These are phyloP conservation scores for Verruconis gallopava DNA, from an alignment of 2,329 filamentous ascomycete species.

Conservation along the genomic window DNA sequence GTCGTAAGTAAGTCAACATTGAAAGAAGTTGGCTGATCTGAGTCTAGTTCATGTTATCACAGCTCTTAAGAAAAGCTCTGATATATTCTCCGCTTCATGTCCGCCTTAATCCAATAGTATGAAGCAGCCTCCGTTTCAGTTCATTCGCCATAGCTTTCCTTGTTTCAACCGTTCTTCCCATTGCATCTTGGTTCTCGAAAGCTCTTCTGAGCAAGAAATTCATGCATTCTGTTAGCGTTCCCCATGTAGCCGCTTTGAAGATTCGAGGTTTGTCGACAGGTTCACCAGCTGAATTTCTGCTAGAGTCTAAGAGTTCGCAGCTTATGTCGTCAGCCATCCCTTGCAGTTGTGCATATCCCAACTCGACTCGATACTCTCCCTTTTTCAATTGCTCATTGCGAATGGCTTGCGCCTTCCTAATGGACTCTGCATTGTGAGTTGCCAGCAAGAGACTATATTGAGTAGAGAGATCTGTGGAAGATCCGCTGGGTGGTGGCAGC, in stretches of 20 bases:
- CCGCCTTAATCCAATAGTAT: neutral
- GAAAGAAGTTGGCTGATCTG: too few species aligned
- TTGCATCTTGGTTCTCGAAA: constrained; percentile 50
- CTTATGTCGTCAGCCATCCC: constrained; percentile 95
- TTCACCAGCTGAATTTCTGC: constrained; percentile 24
- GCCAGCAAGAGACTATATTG: constrained; percentile 56
- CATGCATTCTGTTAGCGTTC: constrained; percentile 57
- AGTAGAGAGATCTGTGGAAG: constrained; percentile 22
- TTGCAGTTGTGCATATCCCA: constrained; percentile 67
- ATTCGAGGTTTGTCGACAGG: constrained; percentile 31
- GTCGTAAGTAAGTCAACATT: too few species aligned
- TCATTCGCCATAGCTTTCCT: constrained; percentile 38
- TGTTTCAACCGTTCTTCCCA: constrained; percentile 40
- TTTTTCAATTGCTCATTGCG: constrained; percentile 32
- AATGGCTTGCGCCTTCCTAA: constrained; percentile 40
- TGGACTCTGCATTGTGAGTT: constrained; percentile 67
- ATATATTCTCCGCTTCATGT: too few species aligned
- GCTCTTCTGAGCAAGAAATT: constrained; percentile 52
- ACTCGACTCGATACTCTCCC: constrained; percentile 31
- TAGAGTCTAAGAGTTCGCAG: constrained; percentile 37
- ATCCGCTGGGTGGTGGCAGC: constrained; percentile 30
- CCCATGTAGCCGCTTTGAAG: constrained; percentile 46
- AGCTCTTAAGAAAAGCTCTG: too few species aligned
- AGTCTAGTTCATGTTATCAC: too few species aligned
- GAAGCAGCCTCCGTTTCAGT: constrained; percentile 25